These are phyloP conservation scores for Trametes maxima DNA, from an alignment of 768 basidiomycete genomes.

Conservation along the genomic window DNA sequence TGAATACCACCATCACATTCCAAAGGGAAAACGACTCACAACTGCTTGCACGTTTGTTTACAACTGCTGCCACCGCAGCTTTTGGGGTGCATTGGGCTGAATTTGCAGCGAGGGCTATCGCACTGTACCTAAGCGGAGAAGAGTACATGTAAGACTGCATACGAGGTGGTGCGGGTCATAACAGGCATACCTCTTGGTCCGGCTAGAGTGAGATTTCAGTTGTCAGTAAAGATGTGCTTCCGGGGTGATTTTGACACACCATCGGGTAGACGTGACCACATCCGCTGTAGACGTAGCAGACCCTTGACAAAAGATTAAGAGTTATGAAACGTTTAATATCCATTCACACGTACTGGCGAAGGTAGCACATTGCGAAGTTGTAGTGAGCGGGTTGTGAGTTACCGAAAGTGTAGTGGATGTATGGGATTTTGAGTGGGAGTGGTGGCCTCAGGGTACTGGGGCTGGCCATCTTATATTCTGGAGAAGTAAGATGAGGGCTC, in stretches of 20 bases:
- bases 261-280: slow-evolving; percentile 30
- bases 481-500: slow-evolving; percentile 6
- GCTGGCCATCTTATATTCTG: background rate
- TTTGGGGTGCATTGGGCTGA: slow-evolving; percentile 28
- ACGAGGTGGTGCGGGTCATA: background rate
- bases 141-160: background rate
- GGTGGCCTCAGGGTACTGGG: background rate
- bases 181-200: slow-evolving; percentile 23
- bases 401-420: background rate
- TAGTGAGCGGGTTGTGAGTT: background rate
- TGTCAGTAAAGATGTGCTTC: background rate
- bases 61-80: slow-evolving; percentile 26
- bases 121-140: slow-evolving; percentile 20
- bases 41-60: slow-evolving; percentile 32
- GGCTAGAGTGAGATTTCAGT: slow-evolving; percentile 20
- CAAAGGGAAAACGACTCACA: slow-evolving; percentile 17
- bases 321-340: background rate
- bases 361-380: slow-evolving; percentile 28
- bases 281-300: slow-evolving; percentile 30
- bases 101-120: slow-evolving; percentile 29
- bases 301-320: slow-evolving; percentile 9
- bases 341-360: slow-evolving; percentile 27
- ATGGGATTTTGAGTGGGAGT: background rate
- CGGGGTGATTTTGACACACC: slow-evolving; percentile 11
- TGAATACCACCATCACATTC: background rate